Percentiles rank a stretch among this genome's conserved stretches.
Evolutionary conservation across 768 basidiomycete genomes (phyloP).

Genomic region (Strobilomyces dryophilus): DNA sequence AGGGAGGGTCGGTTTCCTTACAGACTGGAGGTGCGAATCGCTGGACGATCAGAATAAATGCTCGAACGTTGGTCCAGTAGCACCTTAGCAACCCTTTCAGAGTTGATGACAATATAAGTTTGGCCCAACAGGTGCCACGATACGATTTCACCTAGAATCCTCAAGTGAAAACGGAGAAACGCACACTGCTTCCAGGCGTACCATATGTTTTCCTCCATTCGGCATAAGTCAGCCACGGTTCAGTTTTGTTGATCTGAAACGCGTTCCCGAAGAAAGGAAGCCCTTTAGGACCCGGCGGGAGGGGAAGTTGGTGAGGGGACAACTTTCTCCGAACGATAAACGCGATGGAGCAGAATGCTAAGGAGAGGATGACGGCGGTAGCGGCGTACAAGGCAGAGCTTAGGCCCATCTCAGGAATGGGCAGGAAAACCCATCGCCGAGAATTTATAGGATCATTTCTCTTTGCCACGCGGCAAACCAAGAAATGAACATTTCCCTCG

Average conservation of each 20-base stretch:
- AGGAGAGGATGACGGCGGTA: background rate
- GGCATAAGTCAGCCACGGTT: slow-evolving; percentile 31
- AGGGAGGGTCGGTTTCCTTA: background rate
- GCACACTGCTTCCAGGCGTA: slow-evolving; percentile 8
- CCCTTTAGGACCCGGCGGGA: slow-evolving; percentile 29
- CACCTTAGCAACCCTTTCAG: slow-evolving; percentile 17
- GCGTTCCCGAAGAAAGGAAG: slow-evolving; percentile 26
- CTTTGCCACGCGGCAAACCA: background rate
- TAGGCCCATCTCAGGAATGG: slow-evolving; percentile 6
- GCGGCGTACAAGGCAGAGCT: background rate
- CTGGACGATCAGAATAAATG: slow-evolving; percentile 21
- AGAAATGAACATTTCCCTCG: background rate
- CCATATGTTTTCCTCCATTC: slow-evolving; percentile 32
- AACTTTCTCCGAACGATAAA: slow-evolving; percentile 3
- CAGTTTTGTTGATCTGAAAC: slow-evolving; percentile 19
- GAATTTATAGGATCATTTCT: slow-evolving; percentile 5
- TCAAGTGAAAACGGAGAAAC: background rate
- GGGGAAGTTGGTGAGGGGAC: slow-evolving; percentile 14
- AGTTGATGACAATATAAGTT: slow-evolving; percentile 22
- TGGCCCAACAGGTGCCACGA: slow-evolving; percentile 20
- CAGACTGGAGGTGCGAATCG: slow-evolving; percentile 4
- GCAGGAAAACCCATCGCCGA: background rate
- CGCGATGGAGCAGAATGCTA: slow-evolving; percentile 1
- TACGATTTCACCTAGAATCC: slow-evolving; percentile 16
- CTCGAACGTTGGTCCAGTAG: slow-evolving; percentile 25